Percentiles rank a stretch among this genome's conserved stretches.
These are phyloP conservation scores for Chrysoporthe deuterocubensis DNA, from an alignment of 2,329 filamentous ascomycete genomes.

Conservation along the genomic window DNA sequence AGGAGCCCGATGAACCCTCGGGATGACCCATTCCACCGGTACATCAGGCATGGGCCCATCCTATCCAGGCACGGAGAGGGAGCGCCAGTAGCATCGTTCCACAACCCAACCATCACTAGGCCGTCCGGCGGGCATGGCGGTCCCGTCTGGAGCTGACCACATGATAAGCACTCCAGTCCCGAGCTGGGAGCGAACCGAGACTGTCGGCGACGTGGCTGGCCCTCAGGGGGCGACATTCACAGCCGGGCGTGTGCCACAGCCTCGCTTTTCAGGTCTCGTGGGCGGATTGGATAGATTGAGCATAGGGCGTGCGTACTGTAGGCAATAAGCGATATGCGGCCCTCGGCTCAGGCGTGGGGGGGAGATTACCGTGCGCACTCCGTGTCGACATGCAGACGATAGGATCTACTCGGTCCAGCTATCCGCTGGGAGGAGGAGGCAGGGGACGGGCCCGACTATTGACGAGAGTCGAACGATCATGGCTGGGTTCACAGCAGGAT, in stretches of 20 bases:
- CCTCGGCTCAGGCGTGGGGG: background rate
- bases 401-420: background rate
- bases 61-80: background rate
- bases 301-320: background rate
- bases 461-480: background rate
- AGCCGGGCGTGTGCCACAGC: background rate
- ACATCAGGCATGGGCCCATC: background rate
- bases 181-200: background rate
- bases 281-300: slow-evolving; percentile 6
- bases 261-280: slow-evolving; percentile 1
- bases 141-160: background rate
- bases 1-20: no score
- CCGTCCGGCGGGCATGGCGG: background rate
- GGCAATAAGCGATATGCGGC: slow-evolving; percentile 4
- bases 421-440: background rate
- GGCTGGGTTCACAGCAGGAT: slow-evolving; percentile 1
- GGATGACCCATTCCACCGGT: background rate
- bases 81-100: background rate
- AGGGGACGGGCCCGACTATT: background rate
- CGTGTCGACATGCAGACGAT: background rate
- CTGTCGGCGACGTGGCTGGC: background rate
- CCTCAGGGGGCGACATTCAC: background rate
- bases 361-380: background rate
- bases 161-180: background rate
- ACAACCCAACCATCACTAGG: background rate